Percentiles rank a stretch among this genome's conserved stretches.
These are phyloP conservation scores for Monilinia laxa DNA, from an alignment of 2,329 filamentous ascomycete species.

Conservation along the genomic window DNA sequence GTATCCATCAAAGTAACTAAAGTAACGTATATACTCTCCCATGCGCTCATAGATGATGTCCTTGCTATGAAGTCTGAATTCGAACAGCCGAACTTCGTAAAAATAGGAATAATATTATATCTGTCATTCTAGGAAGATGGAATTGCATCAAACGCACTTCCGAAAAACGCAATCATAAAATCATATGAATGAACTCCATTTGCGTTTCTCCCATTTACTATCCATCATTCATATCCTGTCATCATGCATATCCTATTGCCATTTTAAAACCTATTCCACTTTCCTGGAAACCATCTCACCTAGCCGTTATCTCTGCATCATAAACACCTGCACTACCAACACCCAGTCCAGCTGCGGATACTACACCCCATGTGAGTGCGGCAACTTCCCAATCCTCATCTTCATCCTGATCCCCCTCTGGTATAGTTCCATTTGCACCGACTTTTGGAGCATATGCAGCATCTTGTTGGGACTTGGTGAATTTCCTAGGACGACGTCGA, in stretches of 20 bases:
- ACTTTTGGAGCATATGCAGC: slow-evolving; percentile 42
- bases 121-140: too few relatives aligned
- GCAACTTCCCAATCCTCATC: slow-evolving; percentile 50
- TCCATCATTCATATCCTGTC: not conserved
- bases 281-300: slow-evolving; percentile 9
- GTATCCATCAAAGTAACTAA: too few relatives aligned
- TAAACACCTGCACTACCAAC: slow-evolving; percentile 48
- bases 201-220: not conserved
- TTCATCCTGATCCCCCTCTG: slow-evolving; percentile 45
- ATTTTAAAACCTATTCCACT: not conserved
- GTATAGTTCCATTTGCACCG: slow-evolving; percentile 29
- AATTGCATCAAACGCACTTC: not conserved
- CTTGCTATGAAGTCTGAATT: not conserved
- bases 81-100: not conserved
- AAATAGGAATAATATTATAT: not conserved
- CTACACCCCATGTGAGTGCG: slow-evolving; percentile 49
- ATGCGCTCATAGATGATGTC: not conserved
- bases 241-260: not conserved
- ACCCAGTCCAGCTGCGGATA: slow-evolving; percentile 47
- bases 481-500: slow-evolving; percentile 20
- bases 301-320: slow-evolving; percentile 44
- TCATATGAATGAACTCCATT: not conserved
- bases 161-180: not conserved
- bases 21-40: not conserved
- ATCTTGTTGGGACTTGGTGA: slow-evolving; percentile 38